Evolutionary conservation across 768 basidiomycete species (phyloP), one percentile per base, ranked within the genome.

Genomic region (Collybiopsis confluens): DNA sequence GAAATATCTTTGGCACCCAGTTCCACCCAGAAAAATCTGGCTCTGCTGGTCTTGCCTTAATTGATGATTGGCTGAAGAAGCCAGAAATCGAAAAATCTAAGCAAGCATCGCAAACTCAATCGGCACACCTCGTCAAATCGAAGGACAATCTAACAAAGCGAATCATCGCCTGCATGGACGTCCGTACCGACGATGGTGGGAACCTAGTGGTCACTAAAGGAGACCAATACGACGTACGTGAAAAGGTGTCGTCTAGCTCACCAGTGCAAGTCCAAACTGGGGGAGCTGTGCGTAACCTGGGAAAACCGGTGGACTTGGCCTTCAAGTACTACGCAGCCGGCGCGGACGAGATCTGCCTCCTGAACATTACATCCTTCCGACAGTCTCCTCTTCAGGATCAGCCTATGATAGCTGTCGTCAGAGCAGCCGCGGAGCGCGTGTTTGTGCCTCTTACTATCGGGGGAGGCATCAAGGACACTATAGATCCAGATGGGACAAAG

Each of bases 1-100:
- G 79, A 37, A 96, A 92, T 66, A 80, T 98, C 52, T 96, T 94
- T 64, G 96, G 82, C 21, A 88, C 88, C 15, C 97, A 99, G 67
- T 98, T 98, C 71, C 97, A 99, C 70, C 97, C 97, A 18, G 97
- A 99, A 71, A 99, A 99, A 70, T 95, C 92, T 0, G 96, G 97
- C 18, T 69, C 73, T 27, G 90, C 93, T 0, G 97, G 97, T 13
- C 80, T 98, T 26, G 74, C 78, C 24, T 78, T 98, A 37, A 74
- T 98, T 42, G 79, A 82, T 54, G 71, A 81, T 21, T 98, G 97
- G 97, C 74, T 98, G 40, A 75, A 76, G 46, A 74, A 74, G 55
- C 75, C 85, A 21, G 72, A 73, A 43, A 61, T 71, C 18, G 71
- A 69, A 13, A 75, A 72, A 59, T 61, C 69, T 46, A 59, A 61